Evolutionary conservation across 495 filamentous ascomycete genomes (phyloP).

Genomic region (Amniculicola lignicola): DNA sequence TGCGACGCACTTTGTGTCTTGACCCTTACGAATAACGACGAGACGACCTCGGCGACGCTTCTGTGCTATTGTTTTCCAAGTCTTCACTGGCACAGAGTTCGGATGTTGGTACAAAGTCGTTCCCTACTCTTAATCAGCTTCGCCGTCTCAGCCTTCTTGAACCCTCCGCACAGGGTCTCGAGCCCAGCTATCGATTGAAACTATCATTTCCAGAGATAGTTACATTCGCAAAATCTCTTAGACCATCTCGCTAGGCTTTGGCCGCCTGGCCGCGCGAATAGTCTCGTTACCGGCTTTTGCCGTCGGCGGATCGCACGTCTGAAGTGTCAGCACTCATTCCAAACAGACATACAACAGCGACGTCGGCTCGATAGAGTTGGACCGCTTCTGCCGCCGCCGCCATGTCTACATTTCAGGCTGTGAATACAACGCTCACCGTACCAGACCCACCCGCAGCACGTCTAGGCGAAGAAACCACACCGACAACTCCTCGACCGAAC

Average conservation of each 20-base stretch:
- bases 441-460: conserved; percentile 50
- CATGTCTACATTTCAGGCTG: conserved; percentile 68
- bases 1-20: too few species aligned
- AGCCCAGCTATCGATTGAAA: neutral
- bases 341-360: conserved; percentile 1
- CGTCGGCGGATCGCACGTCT: conserved; percentile 15
- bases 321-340: conserved; percentile 20
- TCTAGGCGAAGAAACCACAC: conserved; percentile 57
- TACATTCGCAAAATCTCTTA: neutral
- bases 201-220: neutral
- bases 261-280: conserved; percentile 8
- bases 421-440: conserved; percentile 64
- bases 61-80: neutral
- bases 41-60: conserved; percentile 1
- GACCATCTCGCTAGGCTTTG: conserved; percentile 1
- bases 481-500: conserved; percentile 58
- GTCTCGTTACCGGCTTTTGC: conserved; percentile 15
- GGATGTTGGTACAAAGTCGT: conserved; percentile 25
- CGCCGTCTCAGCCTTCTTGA: conserved; percentile 28
- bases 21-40: conserved; percentile 20
- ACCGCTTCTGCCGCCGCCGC: neutral
- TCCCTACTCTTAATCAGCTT: conserved; percentile 24
- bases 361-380: neutral
- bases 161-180: neutral
- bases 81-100: conserved; percentile 1